Evolutionary conservation across 2,329 filamentous ascomycete species (phyloP).

Genomic region (Penicillium capsulatum): DNA sequence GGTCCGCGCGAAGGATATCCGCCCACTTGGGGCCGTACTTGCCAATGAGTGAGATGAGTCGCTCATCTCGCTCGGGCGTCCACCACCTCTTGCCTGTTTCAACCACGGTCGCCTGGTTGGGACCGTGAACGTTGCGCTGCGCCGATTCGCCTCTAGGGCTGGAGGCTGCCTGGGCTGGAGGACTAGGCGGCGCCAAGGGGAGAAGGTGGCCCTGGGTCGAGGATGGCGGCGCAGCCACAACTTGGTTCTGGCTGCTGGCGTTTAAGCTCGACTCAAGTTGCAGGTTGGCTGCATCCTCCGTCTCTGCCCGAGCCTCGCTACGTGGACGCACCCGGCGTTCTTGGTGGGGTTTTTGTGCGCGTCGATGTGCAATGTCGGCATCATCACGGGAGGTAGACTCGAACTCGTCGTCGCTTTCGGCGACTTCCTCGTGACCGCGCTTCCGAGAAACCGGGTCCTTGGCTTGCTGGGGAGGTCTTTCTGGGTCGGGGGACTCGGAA

Average conservation of each 20-base stretch:
- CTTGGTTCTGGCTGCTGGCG: neutral
- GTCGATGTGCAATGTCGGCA: constrained; percentile 30
- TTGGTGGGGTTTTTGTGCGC: constrained; percentile 30
- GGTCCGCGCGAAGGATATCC: constrained; percentile 39
- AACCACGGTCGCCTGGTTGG: neutral
- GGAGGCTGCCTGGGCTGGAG: no score
- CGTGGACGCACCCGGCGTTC: constrained; percentile 1
- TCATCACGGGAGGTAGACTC: constrained; percentile 35
- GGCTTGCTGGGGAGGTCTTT: constrained; percentile 8
- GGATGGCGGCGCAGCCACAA: no score
- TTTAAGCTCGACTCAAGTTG: constrained; percentile 8
- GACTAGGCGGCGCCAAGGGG: no score
- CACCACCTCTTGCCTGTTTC: constrained; percentile 24
- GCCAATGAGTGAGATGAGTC: constrained; percentile 49
- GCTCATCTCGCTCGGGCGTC: constrained; percentile 38
- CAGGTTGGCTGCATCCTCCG: constrained; percentile 9
- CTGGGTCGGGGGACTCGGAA: constrained; percentile 19
- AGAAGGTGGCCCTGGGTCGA: no score
- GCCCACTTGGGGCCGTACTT: constrained; percentile 47
- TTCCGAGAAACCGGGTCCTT: constrained; percentile 12
- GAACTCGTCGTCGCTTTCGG: constrained; percentile 44
- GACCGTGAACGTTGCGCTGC: no score
- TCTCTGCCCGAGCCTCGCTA: neutral
- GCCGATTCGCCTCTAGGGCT: no score
- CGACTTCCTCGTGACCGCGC: constrained; percentile 17